Conservation (phyloP, 805 yeast species). For the Myxozyma udenii region DNA sequence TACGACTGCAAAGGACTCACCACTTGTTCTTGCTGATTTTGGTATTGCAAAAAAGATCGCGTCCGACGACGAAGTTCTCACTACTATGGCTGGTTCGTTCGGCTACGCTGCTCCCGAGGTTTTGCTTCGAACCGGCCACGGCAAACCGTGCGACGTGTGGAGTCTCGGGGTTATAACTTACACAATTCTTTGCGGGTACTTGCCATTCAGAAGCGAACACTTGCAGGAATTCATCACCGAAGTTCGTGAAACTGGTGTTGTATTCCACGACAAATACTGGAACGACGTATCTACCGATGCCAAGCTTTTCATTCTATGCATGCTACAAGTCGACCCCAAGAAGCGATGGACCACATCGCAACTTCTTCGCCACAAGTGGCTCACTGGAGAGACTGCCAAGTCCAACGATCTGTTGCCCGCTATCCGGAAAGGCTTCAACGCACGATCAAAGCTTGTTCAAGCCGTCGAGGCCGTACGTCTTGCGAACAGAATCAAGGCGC, state of each 20-base stretch:
- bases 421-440: constrained; percentile 76
- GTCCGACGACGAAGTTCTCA: constrained; percentile 57
- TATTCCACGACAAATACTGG: constrained; percentile 88
- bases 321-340: constrained; percentile 65
- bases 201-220: constrained; percentile 84
- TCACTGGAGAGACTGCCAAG: constrained; percentile 44
- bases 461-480: constrained; percentile 83
- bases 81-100: constrained; percentile 81
- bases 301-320: constrained; percentile 66
- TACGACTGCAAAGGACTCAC: constrained; percentile 57
- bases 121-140: constrained; percentile 76
- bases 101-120: constrained; percentile 99
- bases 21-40: constrained; percentile 86
- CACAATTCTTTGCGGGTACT: constrained; percentile 85
- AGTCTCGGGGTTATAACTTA: constrained; percentile 89
- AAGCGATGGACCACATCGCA: constrained; percentile 60
- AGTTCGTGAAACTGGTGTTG: constrained; percentile 72
- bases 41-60: constrained; percentile 82
- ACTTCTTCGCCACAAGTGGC: constrained; percentile 73
- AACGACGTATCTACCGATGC: constrained; percentile 74
- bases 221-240: constrained; percentile 78
- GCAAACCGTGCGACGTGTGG: constrained; percentile 96
- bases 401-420: constrained; percentile 71
- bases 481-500: constrained; percentile 70
- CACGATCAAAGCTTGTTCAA: constrained; percentile 76